These are phyloP conservation scores for Melampsora allii-populina DNA, from an alignment of 1,284 basidiomycete genomes.

Conservation along the genomic window DNA sequence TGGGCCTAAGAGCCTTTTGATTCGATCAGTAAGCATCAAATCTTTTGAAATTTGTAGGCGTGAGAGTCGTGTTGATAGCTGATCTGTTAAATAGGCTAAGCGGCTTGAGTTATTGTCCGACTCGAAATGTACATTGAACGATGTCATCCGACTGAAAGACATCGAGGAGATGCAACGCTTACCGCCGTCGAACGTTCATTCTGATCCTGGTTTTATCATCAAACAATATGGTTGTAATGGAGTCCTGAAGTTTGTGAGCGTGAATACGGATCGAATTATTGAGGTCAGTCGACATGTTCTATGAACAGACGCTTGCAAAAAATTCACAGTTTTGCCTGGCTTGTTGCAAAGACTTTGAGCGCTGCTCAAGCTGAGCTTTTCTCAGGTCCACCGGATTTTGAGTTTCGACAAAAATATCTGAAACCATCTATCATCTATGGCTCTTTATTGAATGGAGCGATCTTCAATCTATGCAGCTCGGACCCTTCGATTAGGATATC, in stretches of 20 bases:
- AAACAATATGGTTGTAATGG: constrained; percentile 35
- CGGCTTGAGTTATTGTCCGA: constrained; percentile 44
- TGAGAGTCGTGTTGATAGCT: neutral
- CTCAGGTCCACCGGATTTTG: constrained; percentile 15
- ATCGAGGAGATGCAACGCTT: constrained; percentile 65
- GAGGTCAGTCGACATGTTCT: constrained; percentile 14
- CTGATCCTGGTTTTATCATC: constrained; percentile 36
- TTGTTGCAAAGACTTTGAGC: constrained; percentile 8
- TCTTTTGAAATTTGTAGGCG: neutral
- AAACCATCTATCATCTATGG: constrained; percentile 34
- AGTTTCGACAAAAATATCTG: constrained; percentile 26
- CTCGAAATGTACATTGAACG: constrained; percentile 50
- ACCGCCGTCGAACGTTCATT: constrained; percentile 50
- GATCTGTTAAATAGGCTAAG: constrained; percentile 30
- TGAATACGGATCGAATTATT: constrained; percentile 42
- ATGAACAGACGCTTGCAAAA: neutral
- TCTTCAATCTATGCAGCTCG: constrained; percentile 38
- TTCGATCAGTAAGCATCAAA: constrained; percentile 50
- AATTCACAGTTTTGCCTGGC: too few relatives aligned
- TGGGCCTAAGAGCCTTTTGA: constrained; percentile 48
- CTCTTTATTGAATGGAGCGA: constrained; percentile 34
- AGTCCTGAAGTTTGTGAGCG: constrained; percentile 36
- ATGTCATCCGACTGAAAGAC: constrained; percentile 60
- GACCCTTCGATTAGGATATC: constrained; percentile 36
- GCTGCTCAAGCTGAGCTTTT: constrained; percentile 32